Base-by-base conservation (phyloP, 1,284 basidiomycete species). In the Porodaedalea pini region DNA sequence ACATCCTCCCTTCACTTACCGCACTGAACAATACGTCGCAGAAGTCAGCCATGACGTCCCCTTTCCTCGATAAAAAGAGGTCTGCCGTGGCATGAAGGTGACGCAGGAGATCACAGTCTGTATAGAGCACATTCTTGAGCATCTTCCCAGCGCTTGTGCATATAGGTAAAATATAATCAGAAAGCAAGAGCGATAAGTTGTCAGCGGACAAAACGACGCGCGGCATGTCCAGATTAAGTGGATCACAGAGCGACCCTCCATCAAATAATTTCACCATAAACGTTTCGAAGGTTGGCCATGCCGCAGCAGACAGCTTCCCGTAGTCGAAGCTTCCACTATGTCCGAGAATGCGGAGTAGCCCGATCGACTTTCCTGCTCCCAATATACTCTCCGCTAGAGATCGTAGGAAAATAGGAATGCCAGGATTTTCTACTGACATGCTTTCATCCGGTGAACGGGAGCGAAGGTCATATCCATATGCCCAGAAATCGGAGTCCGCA, bases 401-500 rank as follows among this genome's bases (percentile, higher is more conserved):
- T 37, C 75, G 71, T 59, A 92, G 70, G 65, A 89, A 88, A 32
- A 71, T 66, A 0, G 88, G 87, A 13, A 86, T 76, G 65, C 25
- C 71, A 62, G 58, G 70, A 71, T 45, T 11, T 62, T 62, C 17
- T 34, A 69, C 68, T 10, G 68, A 65, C 13, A 25, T 41, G 21
- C 17, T 15, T 7, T 51, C 56, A 2, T 63, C 25, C 10, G 48
- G 19, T 58, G 69, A 61, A 57, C 72, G 73, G 25, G 76, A 76
- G 27, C 82, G 72, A 52, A 90, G 69, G 1, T 76, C 73, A 68
- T 86, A 92, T 0, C 86, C 88, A 34, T 86, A 82, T 36, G 79
- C 75, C 91, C 92, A 94, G 66, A 92, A 92, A 61, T 92, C 89
- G 4, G 81, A 87, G 70, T 82, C 85, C 65, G 83, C 70, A 61